A percentile compares a stretch with the other conserved stretches of the same genome.
These are phyloP conservation scores for Blastocystis sp. DNA, from an alignment of 352 stramenopile species.

Conservation along the genomic window DNA sequence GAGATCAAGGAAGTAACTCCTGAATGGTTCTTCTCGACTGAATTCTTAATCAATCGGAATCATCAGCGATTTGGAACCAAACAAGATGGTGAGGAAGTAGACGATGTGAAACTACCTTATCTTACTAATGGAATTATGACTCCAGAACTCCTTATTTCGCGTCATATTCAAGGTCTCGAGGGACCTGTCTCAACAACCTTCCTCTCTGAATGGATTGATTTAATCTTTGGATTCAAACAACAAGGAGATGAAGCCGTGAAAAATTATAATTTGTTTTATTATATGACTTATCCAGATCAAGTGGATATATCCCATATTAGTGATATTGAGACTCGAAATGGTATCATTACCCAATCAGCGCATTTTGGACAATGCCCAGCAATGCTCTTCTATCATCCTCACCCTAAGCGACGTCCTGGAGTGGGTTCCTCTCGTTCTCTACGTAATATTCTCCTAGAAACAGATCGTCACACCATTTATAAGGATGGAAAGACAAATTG, in stretches of 20 bases:
- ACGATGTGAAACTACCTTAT: neutral
- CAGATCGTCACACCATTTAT: neutral
- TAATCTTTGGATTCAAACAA: constrained; percentile 98
- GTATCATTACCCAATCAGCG: constrained; percentile 81
- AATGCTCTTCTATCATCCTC: neutral
- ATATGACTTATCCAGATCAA: constrained; percentile 91
- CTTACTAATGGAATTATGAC: constrained; percentile 71
- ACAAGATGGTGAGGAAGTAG: constrained; percentile 73
- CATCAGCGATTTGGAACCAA: constrained; percentile 87
- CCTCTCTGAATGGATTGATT: constrained; percentile 95
- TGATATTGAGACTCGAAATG: neutral
- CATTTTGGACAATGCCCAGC: constrained; percentile 89
- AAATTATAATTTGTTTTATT: constrained; percentile 94
- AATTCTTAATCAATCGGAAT: constrained; percentile 92
- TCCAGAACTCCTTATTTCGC: constrained; percentile 88
- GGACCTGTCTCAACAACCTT: constrained; percentile 91
- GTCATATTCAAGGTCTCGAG: constrained; percentile 91
- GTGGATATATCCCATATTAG: constrained; percentile 77
- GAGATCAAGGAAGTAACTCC: constrained; percentile 98
- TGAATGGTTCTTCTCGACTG: constrained; percentile 88
- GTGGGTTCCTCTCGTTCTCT: neutral
- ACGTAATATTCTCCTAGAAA: neutral
- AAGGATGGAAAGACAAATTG: neutral
- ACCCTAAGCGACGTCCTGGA: neutral
- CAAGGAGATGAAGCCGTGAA: constrained; percentile 86